Base-by-base conservation (phyloP, 139 green algal genomes). In the Eudorina sp. region DNA sequence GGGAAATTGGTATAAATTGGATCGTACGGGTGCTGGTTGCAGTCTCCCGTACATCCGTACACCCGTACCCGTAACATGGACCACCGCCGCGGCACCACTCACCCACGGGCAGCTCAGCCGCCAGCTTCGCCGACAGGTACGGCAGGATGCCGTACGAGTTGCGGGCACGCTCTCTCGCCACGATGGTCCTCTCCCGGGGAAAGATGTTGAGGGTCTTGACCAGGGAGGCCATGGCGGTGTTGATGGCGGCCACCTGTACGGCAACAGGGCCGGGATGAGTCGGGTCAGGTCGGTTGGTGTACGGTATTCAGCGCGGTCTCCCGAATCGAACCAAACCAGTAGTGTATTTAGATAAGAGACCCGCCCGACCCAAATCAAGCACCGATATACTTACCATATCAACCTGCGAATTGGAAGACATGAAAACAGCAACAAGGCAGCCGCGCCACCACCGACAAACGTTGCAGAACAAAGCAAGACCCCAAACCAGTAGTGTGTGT, bases 121-220 rank as follows among this genome's bases (percentile, higher is more conserved):
- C 88, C 76, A 99, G 93, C 94, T 99, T 99, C 84, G 91, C 92
- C 27, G 92, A 84, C 48, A 98, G 93, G 87, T 93, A 94, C 29
- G 91, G 90, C 29, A 90, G 38, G 18, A 81, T 88, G 38, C 48
- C 48, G 84, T 92, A 90, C 53, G 62, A 51, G 4, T 77, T 38
- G 48, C 83, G 96, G 72, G 92, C 90, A 27, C 96, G 92, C 94
- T 99, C 96, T 14, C 96, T 88, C 19, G 89, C 73, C n/a, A 99
- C 95, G 53, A 99, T 95, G 41, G 90, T 88, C 48, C 95, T 90
- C 94, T 99, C 96, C 11, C 88, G 87, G 11, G 96, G 94, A 88
- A 99, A 99, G 21, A 97, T 91, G 46, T 94, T 97, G 72, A 98
- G 91, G 11, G 96, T 98, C 92, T 99, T 99, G 60, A 97, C 91